A percentile compares a stretch with the other conserved stretches of the same genome.
phyloP scores from a whole-genome alignment of 2,329 filamentous ascomycete species.

The Seiridium unicorne region DNA sequence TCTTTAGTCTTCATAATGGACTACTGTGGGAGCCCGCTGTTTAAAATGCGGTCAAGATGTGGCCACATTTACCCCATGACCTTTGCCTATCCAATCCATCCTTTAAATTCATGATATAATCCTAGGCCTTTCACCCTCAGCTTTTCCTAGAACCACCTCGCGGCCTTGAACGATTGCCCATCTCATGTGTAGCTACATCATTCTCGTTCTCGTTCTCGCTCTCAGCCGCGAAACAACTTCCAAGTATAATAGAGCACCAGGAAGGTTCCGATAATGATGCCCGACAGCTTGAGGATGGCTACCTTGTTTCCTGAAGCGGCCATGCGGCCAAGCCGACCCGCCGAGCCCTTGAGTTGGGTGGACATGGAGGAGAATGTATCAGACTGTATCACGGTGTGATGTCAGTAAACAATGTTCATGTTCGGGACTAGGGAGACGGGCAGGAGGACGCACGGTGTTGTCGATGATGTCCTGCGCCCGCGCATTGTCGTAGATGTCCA shows the following conservation, averaged over 20 bases:
- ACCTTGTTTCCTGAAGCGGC: slow-evolving; percentile 87
- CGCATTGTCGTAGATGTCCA: slow-evolving; percentile 97
- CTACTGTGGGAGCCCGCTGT: too few relatives aligned
- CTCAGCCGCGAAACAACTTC: slow-evolving; percentile 57
- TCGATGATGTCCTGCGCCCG: slow-evolving; percentile 86
- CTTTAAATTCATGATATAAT: too few relatives aligned
- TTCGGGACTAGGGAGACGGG: neutral
- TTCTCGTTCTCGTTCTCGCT: neutral
- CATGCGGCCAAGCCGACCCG: slow-evolving; percentile 81
- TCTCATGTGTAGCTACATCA: too few relatives aligned
- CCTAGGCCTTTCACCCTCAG: too few relatives aligned
- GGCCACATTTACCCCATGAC: too few relatives aligned
- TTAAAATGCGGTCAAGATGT: too few relatives aligned
- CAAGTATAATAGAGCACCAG: slow-evolving; percentile 74
- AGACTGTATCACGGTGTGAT: slow-evolving; percentile 47
- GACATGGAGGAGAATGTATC: slow-evolving; percentile 91
- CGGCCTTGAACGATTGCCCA: too few relatives aligned
- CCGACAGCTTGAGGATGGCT: slow-evolving; percentile 85
- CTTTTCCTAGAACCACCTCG: too few relatives aligned
- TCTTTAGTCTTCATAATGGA: too few relatives aligned
- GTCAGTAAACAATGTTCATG: neutral
- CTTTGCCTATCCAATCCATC: too few relatives aligned
- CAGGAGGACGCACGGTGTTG: slow-evolving; percentile 62
- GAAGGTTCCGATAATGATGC: slow-evolving; percentile 72
- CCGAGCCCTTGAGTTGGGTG: slow-evolving; percentile 79